Evolutionary conservation across 2,329 filamentous ascomycete genomes (phyloP), one percentile per base, ranked within the genome.

Genomic region (Fusarium nurragi): DNA sequence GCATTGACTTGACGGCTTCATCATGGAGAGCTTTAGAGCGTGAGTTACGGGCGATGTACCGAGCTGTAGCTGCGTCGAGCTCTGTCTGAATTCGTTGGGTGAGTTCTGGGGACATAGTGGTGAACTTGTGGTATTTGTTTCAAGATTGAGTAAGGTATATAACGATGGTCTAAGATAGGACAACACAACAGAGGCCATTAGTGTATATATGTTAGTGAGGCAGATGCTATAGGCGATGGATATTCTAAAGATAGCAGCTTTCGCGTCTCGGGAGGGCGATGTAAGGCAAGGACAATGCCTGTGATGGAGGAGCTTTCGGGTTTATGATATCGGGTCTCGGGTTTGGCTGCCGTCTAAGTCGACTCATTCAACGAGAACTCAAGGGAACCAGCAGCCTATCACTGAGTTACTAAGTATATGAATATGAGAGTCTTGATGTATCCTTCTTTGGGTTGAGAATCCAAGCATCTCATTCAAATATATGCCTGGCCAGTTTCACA

Each of bases 11-110:
- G 41, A 74, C 39, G n/a, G 81, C 79, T 23, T 74, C 62, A 13
- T 77, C 69, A 55, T 83, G 77, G 14, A 78, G 74, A 34, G 60
- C 47, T 38, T 74, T 73, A 58, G 81, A 83, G 3, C 61, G 67
- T 8, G 76, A 73, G 63, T 83, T 82, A 30, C 69, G 71, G 28
- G 72, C 52, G 8, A 64, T 54, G 57, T 77, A 82, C n/a, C 74
- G 73, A 45, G 64, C 60, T 38, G 71, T 71, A 12, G 78, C 79
- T 7, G 71, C 71, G 9, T 66, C 48, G 6, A 80, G 74, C 28
- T 77, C 75, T 5, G 53, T 45, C 28, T 71, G 63, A 8, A 76
- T 60, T 43, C 46, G 60, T 12, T 59, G 56, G 18, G 36, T 30
- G 21, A 69, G 37, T 26, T 69, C 65, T 55, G 48, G n/a, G 39